A percentile compares a stretch with the other conserved stretches of the same genome.
Evolutionary conservation across 2,329 filamentous ascomycete genomes (phyloP).

Genomic region (Microsporum audouinii): DNA sequence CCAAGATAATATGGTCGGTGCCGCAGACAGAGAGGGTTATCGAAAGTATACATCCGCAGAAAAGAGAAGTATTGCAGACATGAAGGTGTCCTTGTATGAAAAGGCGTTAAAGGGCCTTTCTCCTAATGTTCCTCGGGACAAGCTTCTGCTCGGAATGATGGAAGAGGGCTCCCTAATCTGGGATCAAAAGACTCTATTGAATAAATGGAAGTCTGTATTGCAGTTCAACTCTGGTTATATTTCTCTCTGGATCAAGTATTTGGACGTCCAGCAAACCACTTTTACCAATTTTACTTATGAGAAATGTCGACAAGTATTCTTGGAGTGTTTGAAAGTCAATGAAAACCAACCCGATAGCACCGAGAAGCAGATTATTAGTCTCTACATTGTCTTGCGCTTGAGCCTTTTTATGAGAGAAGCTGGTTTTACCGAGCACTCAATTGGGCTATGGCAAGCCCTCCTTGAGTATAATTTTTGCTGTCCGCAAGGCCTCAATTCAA

Average conservation of each 20-base stretch:
- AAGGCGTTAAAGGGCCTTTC: conserved; percentile 56
- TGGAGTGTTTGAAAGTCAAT: conserved; percentile 44
- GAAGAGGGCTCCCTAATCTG: conserved; percentile 63
- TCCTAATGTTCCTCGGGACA: conserved; percentile 40
- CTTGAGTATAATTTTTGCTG: conserved; percentile 60
- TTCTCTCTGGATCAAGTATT: conserved; percentile 58
- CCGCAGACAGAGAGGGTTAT: conserved; percentile 22
- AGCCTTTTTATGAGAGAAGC: conserved; percentile 63
- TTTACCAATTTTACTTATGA: conserved; percentile 59
- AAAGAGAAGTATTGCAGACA: conserved; percentile 57
- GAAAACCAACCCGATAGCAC: conserved; percentile 10
- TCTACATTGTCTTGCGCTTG: conserved; percentile 64
- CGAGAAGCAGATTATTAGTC: conserved; percentile 33
- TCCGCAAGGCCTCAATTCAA: conserved; percentile 31
- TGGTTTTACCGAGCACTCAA: conserved; percentile 65
- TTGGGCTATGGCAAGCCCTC: conserved; percentile 71
- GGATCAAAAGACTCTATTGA: conserved; percentile 49
- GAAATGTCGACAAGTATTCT: conserved; percentile 48
- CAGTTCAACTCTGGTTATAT: conserved; percentile 47
- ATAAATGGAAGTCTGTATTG: conserved; percentile 55
- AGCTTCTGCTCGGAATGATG: conserved; percentile 58
- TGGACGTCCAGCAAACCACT: conserved; percentile 60
- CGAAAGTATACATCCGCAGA: conserved; percentile 48
- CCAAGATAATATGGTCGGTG: conserved; percentile 56
- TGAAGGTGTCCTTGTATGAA: conserved; percentile 69